Conservation (phyloP, 2,329 filamentous ascomycete genomes). For the Claviceps citrina region DNA sequence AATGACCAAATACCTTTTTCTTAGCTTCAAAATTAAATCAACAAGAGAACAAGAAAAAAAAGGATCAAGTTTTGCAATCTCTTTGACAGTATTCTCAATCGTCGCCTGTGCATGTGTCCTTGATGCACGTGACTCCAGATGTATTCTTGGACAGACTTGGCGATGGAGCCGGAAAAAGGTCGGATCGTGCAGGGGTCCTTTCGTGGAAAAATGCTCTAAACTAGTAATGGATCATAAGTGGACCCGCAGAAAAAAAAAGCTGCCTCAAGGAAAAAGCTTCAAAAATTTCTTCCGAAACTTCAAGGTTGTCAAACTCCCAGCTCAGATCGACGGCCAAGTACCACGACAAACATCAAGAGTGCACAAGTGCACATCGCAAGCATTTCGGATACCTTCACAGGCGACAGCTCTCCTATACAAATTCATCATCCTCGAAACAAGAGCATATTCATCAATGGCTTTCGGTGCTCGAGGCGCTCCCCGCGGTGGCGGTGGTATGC, state of each 20-base stretch:
- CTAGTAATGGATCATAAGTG: constrained; percentile 7
- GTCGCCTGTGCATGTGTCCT: background rate
- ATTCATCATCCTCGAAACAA: background rate
- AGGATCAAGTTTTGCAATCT: background rate
- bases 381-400: background rate
- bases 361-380: constrained; percentile 1
- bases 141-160: background rate
- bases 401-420: background rate
- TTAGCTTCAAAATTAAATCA: no score
- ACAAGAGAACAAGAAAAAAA: no score
- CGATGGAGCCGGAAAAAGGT: constrained; percentile 6
- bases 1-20: no score
- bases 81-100: background rate
- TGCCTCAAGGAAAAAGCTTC: constrained; percentile 17
- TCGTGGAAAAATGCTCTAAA: background rate
- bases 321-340: constrained; percentile 9
- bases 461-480: constrained; percentile 13
- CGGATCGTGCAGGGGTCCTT: constrained; percentile 5
- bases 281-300: constrained; percentile 23
- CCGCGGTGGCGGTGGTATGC: constrained; percentile 9
- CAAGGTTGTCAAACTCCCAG: constrained; percentile 1
- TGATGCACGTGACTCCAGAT: background rate
- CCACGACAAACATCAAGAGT: constrained; percentile 2
- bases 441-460: constrained; percentile 12
- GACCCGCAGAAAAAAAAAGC: constrained; percentile 11